These are phyloP conservation scores for Haplosporangium sp. DNA, from an alignment of 371 early-diverging fungal species.

Conservation along the genomic window DNA sequence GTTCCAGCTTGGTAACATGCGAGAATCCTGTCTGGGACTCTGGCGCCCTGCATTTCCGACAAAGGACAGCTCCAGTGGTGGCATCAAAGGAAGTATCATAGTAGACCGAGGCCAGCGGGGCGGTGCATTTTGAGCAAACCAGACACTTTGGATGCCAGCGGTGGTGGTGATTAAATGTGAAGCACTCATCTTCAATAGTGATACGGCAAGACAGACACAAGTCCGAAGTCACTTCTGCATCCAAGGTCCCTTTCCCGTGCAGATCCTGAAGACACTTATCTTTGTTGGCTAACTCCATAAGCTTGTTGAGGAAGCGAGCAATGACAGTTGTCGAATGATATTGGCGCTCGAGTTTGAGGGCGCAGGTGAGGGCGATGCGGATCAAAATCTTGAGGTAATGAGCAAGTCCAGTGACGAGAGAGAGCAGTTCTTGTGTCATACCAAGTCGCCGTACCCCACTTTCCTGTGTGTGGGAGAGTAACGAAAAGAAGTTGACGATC, in stretches of 20 bases:
- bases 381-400: constrained; percentile 93
- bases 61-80: constrained; percentile 58
- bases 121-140: constrained; percentile 74
- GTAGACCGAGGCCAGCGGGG: constrained; percentile 61
- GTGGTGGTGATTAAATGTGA: constrained; percentile 65
- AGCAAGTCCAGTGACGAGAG: constrained; percentile 92
- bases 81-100: constrained; percentile 63
- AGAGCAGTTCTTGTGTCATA: constrained; percentile 90
- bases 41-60: constrained; percentile 64
- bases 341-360: constrained; percentile 74
- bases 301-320: constrained; percentile 63
- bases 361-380: constrained; percentile 88
- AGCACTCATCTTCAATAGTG: constrained; percentile 91
- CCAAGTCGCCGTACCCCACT: constrained; percentile 73
- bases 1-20: constrained; percentile 87
- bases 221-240: constrained; percentile 79
- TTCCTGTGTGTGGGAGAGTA: constrained; percentile 85
- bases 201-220: constrained; percentile 80
- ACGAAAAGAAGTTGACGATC: constrained; percentile 91
- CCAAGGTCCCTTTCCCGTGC: constrained; percentile 55
- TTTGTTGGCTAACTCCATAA: constrained; percentile 68
- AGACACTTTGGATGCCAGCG: constrained; percentile 91
- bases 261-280: constrained; percentile 50
- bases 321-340: constrained; percentile 59
- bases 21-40: constrained; percentile 67